Percentiles rank a stretch among this genome's conserved stretches.
These are phyloP conservation scores for Penicillium maclennaniae DNA, from an alignment of 495 filamentous ascomycete species.

Conservation along the genomic window DNA sequence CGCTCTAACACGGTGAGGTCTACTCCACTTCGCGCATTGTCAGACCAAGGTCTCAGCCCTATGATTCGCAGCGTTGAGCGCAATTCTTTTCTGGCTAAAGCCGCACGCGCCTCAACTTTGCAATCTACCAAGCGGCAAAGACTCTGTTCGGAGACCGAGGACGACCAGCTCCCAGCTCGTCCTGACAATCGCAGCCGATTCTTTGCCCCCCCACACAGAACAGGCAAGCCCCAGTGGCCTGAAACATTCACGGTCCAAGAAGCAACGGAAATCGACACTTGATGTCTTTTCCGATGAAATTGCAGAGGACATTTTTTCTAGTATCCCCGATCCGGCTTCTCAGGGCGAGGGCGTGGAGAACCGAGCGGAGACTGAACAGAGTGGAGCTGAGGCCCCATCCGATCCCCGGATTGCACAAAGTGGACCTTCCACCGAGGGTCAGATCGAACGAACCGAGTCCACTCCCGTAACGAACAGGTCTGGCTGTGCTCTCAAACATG, in stretches of 20 bases:
- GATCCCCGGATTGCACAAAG: neutral
- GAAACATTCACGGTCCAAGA: constrained; percentile 42
- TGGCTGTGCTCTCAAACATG: constrained; percentile 33
- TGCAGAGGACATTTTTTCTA: constrained; percentile 57
- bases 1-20: constrained; percentile 33
- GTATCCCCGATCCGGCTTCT: constrained; percentile 39
- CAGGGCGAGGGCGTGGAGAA: constrained; percentile 1
- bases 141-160: constrained; percentile 55
- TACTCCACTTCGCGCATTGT: constrained; percentile 33
- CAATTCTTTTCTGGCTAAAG: constrained; percentile 41
- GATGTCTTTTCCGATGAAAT: constrained; percentile 67
- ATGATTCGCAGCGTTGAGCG: constrained; percentile 42
- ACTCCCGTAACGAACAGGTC: constrained; percentile 21
- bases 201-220: constrained; percentile 40
- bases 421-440: neutral
- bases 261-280: constrained; percentile 46
- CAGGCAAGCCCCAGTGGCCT: constrained; percentile 51
- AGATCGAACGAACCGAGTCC: neutral
- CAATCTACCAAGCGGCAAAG: constrained; percentile 58
- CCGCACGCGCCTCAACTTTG: constrained; percentile 41
- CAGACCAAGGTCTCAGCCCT: constrained; percentile 37
- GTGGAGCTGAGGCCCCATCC: constrained; percentile 1
- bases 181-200: constrained; percentile 52
- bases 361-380: constrained; percentile 5
- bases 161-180: constrained; percentile 29